Conservation (phyloP, 192 early-diverging fungal species). For the Backusella mclennaniae region DNA sequence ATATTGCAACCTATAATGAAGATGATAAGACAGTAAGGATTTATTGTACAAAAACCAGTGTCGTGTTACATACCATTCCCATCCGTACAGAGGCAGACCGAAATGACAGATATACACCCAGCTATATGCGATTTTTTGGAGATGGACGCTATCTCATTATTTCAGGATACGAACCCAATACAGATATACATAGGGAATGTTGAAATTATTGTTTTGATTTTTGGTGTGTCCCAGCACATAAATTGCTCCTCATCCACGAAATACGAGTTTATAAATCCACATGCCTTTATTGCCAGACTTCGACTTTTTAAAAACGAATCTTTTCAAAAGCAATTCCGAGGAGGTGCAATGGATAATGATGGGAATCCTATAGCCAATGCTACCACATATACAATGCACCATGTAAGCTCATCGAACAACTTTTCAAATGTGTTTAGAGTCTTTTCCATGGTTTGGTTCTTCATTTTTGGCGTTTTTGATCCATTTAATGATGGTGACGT, state of each 20-base stretch:
- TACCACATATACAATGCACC: background rate
- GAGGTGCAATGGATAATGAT: background rate
- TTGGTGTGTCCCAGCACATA: background rate
- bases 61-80: background rate
- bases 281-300: background rate
- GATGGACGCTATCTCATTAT: background rate
- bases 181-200: background rate
- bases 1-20: background rate
- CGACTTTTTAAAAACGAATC: background rate
- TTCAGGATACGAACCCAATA: background rate
- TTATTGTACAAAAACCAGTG: background rate
- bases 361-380: background rate
- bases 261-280: background rate
- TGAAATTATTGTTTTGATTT: background rate
- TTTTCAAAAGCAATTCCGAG: slow-evolving; percentile 7
- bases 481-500: background rate
- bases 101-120: background rate
- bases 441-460: slow-evolving; percentile 1
- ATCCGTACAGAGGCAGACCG: background rate
- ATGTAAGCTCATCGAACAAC: background rate
- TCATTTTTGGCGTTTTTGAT: slow-evolving; percentile 5
- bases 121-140: background rate
- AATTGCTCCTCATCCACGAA: background rate
- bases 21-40: background rate
- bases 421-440: background rate